phyloP scores from a whole-genome alignment of 208 protist species.

The Kentomonas sorsogonicus region DNA sequence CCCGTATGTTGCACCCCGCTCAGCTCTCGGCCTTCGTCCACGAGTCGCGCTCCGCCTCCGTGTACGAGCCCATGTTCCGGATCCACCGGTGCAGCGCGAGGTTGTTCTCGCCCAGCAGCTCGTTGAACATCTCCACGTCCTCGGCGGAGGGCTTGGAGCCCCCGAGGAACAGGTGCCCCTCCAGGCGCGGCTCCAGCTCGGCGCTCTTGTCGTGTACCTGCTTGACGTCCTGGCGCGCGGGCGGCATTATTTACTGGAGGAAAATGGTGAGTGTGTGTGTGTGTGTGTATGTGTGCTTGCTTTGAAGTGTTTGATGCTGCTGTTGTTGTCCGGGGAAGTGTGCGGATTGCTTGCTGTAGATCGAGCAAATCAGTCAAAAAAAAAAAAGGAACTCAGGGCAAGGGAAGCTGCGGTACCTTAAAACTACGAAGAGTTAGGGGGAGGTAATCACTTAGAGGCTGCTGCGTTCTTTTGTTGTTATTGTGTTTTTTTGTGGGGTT shows the following conservation, averaged over 20 bases:
- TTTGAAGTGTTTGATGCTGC: not conserved
- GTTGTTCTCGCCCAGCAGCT: conserved; percentile 26
- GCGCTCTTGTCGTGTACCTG: conserved; percentile 9
- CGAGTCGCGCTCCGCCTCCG: conserved; percentile 20
- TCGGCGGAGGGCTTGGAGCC: conserved; percentile 19
- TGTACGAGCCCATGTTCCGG: conserved; percentile 29
- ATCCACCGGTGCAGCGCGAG: conserved; percentile 26
- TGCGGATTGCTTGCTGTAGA: no score
- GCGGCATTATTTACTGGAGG: no score
- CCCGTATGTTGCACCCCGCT: no score
- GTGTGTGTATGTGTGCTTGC: not conserved
- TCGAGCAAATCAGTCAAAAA: no score
- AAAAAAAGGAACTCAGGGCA: conserved; percentile 10
- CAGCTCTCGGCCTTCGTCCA: conserved; percentile 17
- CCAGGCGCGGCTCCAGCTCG: conserved; percentile 15
- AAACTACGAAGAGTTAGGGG: no score
- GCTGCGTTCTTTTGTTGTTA: no score
- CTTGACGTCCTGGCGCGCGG: no score
- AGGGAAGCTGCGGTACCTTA: no score
- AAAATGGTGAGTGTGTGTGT: not conserved
- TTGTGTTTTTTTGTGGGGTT: no score
- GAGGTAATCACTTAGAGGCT: no score
- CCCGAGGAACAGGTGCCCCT: conserved; percentile 23
- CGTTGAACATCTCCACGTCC: conserved; percentile 28
- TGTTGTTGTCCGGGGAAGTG: no score